These are phyloP conservation scores for Blastobotrys buckinghamii DNA, from an alignment of 1,139 yeast genomes.

Conservation along the genomic window DNA sequence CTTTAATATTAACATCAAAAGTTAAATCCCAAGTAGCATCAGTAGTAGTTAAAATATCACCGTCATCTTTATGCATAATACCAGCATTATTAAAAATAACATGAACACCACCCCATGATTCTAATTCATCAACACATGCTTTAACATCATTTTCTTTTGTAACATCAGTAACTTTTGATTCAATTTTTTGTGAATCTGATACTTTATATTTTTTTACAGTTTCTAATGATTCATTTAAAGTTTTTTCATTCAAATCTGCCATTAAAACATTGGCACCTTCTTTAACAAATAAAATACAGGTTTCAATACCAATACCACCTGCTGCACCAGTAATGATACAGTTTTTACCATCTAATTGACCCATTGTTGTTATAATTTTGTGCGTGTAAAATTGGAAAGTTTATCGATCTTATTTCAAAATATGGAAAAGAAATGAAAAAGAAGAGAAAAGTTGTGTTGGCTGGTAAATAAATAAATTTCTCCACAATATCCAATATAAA, in stretches of 20 bases:
- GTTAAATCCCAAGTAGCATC: constrained; percentile 46
- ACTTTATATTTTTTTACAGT: constrained; percentile 24
- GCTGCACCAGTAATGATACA: constrained; percentile 60
- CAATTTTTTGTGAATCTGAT: constrained; percentile 24
- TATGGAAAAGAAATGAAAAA: not conserved
- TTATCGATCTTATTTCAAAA: not conserved
- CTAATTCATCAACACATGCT: constrained; percentile 33
- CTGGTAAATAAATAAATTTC: too few relatives aligned
- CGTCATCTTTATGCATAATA: constrained; percentile 69
- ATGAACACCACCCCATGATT: constrained; percentile 51
- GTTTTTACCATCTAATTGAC: constrained; percentile 50
- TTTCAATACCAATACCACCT: constrained; percentile 39
- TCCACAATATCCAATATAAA: too few relatives aligned
- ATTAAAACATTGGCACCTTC: constrained; percentile 52
- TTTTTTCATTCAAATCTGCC: constrained; percentile 45
- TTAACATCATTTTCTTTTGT: constrained; percentile 34
- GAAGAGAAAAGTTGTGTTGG: not conserved
- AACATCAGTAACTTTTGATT: constrained; percentile 30
- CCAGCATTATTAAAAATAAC: constrained; percentile 71
- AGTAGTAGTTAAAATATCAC: constrained; percentile 34
- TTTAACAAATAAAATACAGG: constrained; percentile 34
- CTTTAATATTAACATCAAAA: constrained; percentile 49
- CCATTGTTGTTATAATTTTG: constrained; percentile 5
- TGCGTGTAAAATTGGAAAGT: not conserved
- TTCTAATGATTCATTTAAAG: constrained; percentile 29